These are phyloP conservation scores for Podospora australis DNA, from an alignment of 495 filamentous ascomycete species.

Conservation along the genomic window DNA sequence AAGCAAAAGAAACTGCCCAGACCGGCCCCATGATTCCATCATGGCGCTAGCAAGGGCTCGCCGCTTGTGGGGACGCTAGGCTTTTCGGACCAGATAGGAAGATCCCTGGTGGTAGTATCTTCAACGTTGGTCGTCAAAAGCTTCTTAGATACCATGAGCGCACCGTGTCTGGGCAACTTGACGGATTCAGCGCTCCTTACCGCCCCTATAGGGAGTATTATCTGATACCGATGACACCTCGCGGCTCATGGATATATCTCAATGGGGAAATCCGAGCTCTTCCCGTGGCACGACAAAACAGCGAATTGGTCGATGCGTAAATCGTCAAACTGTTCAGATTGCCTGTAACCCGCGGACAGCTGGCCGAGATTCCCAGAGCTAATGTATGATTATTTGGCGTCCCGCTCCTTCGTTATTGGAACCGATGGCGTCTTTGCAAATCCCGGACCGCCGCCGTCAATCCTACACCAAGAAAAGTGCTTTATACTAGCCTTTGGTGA, in stretches of 20 bases:
- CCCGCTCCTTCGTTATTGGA: not conserved
- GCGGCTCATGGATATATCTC: not conserved
- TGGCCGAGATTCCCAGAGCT: not conserved
- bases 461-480: not conserved
- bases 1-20: constrained; percentile 10
- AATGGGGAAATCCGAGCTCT: constrained; percentile 1
- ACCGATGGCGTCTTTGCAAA: not conserved
- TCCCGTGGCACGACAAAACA: no score
- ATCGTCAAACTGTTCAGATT: not conserved
- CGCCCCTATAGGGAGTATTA: not conserved
- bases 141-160: not conserved
- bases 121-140: not conserved
- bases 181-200: no score
- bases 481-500: no score
- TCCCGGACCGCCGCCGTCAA: not conserved
- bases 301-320: no score
- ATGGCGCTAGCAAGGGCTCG: not conserved
- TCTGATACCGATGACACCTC: not conserved
- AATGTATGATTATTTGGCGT: not conserved
- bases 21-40: constrained; percentile 12
- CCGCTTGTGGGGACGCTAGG: constrained; percentile 16
- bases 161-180: no score
- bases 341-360: not conserved
- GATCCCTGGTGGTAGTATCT: not conserved
- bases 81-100: constrained; percentile 8